These are phyloP conservation scores for Aspergillus arachidicola DNA, from an alignment of 2,329 filamentous ascomycete species.

Conservation along the genomic window DNA sequence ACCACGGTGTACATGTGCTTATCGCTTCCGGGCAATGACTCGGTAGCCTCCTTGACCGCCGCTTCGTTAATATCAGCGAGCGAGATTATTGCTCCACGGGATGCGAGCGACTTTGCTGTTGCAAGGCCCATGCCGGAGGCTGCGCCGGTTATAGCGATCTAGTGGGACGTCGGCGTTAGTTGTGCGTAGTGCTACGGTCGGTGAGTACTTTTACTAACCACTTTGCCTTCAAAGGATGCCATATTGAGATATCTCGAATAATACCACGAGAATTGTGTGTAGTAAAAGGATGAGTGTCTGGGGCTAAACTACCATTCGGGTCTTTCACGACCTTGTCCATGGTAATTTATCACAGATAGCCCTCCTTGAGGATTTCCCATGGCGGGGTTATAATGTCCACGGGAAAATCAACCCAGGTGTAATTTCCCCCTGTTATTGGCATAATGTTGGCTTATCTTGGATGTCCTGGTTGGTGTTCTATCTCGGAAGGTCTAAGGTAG, in stretches of 20 bases:
- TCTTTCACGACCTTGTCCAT: background rate
- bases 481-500: background rate
- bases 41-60: background rate
- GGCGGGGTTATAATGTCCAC: background rate
- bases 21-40: background rate
- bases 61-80: background rate
- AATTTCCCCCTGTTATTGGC: too few relatives aligned
- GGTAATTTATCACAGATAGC: background rate
- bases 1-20: background rate
- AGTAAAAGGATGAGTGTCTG: background rate
- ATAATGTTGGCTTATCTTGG: background rate
- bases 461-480: background rate
- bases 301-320: too few relatives aligned
- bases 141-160: constrained; percentile 3
- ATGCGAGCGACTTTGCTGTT: constrained; percentile 2
- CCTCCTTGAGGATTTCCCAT: background rate
- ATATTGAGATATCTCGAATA: background rate
- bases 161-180: background rate
- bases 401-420: background rate
- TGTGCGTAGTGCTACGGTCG: accelerated
- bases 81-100: background rate
- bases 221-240: background rate
- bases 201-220: background rate
- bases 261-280: background rate
- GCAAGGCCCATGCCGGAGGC: constrained; percentile 9